Conservation (phyloP, 2,329 filamentous ascomycete species). For the Pseudogymnoascus sp. region DNA sequence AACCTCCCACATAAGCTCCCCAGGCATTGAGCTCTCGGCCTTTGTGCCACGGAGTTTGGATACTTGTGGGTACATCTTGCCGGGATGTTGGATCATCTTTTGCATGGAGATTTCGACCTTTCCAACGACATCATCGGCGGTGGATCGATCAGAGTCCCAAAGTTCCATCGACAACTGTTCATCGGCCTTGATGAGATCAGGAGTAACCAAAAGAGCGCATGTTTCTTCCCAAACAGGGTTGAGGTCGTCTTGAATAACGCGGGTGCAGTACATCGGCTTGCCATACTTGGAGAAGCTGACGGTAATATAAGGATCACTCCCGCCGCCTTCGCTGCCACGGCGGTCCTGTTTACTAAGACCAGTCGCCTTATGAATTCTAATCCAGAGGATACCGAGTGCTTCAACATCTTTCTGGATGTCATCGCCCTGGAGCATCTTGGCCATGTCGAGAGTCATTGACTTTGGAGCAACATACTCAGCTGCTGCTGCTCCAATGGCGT, state of each 20-base stretch:
- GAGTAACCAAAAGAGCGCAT: constrained; percentile 74
- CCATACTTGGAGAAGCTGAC: constrained; percentile 92
- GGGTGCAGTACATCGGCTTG: constrained; percentile 95
- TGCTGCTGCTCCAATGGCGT: constrained; percentile 77
- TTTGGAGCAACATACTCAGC: constrained; percentile 93
- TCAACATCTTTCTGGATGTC: constrained; percentile 83
- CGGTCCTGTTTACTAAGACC: constrained; percentile 86
- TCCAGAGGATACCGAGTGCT: constrained; percentile 82
- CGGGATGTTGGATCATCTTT: constrained; percentile 88
- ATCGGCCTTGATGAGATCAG: constrained; percentile 84
- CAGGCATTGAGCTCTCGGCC: constrained; percentile 79
- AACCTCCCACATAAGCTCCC: constrained; percentile 90
- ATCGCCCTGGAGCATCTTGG: constrained; percentile 84
- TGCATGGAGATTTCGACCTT: constrained; percentile 91
- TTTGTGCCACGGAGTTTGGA: constrained; percentile 78
- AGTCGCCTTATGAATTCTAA: constrained; percentile 79
- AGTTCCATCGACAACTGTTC: constrained; percentile 90
- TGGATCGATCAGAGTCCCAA: constrained; percentile 91
- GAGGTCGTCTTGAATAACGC: constrained; percentile 88
- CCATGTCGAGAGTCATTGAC: constrained; percentile 83
- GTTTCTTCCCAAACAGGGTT: constrained; percentile 91
- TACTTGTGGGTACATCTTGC: constrained; percentile 83
- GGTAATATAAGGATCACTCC: constrained; percentile 92
- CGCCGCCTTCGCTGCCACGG: constrained; percentile 73
- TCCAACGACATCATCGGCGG: constrained; percentile 88